Conservation (phyloP, 2,329 filamentous ascomycete species). For the Neonectria coccinea region DNA sequence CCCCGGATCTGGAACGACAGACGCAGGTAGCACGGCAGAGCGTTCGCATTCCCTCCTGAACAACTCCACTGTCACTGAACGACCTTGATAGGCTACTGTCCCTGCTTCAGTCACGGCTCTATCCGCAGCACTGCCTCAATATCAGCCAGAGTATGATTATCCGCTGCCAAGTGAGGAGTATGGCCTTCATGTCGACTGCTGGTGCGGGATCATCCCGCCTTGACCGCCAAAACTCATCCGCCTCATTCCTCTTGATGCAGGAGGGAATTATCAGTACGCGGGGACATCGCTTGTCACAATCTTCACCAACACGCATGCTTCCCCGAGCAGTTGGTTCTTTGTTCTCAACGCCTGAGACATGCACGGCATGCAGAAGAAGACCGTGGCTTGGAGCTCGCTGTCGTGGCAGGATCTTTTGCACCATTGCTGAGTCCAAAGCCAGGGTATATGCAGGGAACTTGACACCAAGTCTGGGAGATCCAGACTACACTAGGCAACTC, state of each 20-base stretch:
- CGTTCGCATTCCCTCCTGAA: not conserved
- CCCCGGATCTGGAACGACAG: not conserved
- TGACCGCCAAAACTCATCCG: not conserved
- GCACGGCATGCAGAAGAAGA: not conserved
- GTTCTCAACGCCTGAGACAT: not conserved
- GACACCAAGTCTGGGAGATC: not conserved
- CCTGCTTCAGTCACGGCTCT: not conserved
- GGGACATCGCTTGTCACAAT: conserved; percentile 13
- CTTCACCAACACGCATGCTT: conserved; percentile 8
- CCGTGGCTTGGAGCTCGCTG: not conserved
- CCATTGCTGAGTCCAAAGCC: conserved; percentile 8
- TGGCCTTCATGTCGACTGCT: not conserved
- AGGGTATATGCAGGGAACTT: conserved; percentile 13
- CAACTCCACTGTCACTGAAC: not conserved
- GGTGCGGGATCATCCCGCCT: not conserved
- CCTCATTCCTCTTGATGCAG: not conserved
- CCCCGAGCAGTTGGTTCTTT: conserved; percentile 11
- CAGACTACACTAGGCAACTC: not conserved
- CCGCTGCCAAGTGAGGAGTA: not conserved
- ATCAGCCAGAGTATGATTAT: not conserved
- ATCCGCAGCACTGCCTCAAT: not conserved
- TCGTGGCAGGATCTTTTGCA: conserved; percentile 3
- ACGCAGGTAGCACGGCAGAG: not conserved
- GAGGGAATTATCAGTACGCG: conserved; percentile 1
- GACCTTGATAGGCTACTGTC: not conserved